Evolutionary conservation across 192 early-diverging fungal species (phyloP), one percentile per base, ranked within the genome.

Genomic region (Coemansia sp.): DNA sequence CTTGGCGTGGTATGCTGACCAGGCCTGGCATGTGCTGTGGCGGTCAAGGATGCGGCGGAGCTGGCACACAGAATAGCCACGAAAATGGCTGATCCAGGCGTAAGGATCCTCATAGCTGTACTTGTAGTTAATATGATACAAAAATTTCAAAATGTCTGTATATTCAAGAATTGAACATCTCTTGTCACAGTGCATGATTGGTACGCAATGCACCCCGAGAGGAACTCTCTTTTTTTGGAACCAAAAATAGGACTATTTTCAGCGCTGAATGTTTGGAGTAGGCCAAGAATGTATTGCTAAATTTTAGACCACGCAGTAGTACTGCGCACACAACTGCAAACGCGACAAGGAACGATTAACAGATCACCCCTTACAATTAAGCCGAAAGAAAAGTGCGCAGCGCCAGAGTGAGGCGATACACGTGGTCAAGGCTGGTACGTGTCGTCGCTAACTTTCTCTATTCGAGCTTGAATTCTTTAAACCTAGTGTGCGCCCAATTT

Each of bases 31-130:
- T 8, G 55, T 8, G 66, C 0, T 44, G 40, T 21, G 16, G 26
- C 28, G 11, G 49, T 38, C 38, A 32, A 30, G 11, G 53, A 42
- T 28, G 26, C 38, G 33, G 39, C 30, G 17, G 46, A 50, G 33
- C 26, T 59, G 37, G 53, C 66, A 43, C 53, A 57, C n/a, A 57
- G 35, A 46, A 39, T 42, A 43, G 53, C 37, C 16, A 55, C 30
- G 53, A 53, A 59, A 35, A 68, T 58, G 32, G 58, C 43, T 28
- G 67, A 58, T 44, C 35, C 55, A 30, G 35, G 55, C 30, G 28
- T 35, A 32, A 35, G 30, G 16, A 57, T 23, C 55, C 55, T 30
- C 55, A 57, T 57, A 16, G 30, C 55, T 7, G 55, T 14, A n/a
- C 46, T 49, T 49, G 46, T 49, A 30, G 4, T 55, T 10, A 11